These are phyloP conservation scores for Cinnamomum micranthum DNA, from an alignment of 164 flowering plant species.

Conservation along the genomic window DNA sequence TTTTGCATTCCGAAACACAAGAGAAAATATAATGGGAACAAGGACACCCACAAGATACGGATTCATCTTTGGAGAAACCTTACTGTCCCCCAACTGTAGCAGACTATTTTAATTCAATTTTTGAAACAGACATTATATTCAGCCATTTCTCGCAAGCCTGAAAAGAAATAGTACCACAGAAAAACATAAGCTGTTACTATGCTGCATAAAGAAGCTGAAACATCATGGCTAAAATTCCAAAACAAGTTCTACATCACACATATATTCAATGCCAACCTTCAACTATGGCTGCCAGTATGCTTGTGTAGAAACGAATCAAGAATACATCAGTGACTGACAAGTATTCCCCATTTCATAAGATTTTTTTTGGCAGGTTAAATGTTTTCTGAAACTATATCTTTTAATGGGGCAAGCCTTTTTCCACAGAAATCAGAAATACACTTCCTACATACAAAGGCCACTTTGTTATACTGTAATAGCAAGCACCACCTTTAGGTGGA, in stretches of 20 bases:
- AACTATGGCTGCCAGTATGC: neutral
- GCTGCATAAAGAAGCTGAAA: neutral
- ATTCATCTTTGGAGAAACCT: slow-evolving; percentile 38
- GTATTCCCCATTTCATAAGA: neutral
- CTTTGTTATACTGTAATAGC: no score
- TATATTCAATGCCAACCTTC: neutral
- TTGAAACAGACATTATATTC: neutral
- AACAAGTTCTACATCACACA: neutral
- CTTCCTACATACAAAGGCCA: no score
- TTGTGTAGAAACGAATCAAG: neutral
- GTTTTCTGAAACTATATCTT: no score
- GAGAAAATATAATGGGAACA: slow-evolving; percentile 62
- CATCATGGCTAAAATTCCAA: neutral
- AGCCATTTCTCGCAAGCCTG: slow-evolving; percentile 9
- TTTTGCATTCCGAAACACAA: slow-evolving; percentile 51
- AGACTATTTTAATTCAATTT: slow-evolving; percentile 5
- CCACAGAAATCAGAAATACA: no score
- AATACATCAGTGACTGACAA: neutral
- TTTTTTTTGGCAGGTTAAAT: no score
- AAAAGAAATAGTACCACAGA: slow-evolving; percentile 5
- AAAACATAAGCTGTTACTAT: slow-evolving; percentile 2
- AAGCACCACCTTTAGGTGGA: no score
- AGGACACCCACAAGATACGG: slow-evolving; percentile 64
- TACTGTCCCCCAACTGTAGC: slow-evolving; percentile 1
- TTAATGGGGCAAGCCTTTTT: no score